A percentile compares a stretch with the other conserved stretches of the same genome.
These are phyloP conservation scores for Backusella parvicylindrica DNA, from an alignment of 192 early-diverging fungal genomes.

Conservation along the genomic window DNA sequence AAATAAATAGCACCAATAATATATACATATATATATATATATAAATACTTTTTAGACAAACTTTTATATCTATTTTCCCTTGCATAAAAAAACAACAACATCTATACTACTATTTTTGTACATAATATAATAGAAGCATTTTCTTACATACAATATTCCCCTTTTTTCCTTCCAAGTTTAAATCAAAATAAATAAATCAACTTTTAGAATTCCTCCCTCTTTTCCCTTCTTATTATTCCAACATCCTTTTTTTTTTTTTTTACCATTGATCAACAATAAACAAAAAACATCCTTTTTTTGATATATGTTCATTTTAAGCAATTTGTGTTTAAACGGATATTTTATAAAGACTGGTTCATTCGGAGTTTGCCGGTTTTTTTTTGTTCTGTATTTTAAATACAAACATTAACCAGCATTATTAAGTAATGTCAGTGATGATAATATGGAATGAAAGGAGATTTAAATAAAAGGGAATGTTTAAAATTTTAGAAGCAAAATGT, in stretches of 20 bases:
- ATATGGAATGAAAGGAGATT: not conserved
- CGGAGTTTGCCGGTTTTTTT: not conserved
- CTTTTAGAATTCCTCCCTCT: not conserved
- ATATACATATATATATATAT: not conserved
- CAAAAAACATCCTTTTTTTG: not conserved
- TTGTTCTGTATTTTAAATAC: not conserved
- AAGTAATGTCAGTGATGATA: not conserved
- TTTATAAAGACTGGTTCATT: not conserved
- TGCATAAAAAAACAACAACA: not conserved
- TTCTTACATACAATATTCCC: not conserved
- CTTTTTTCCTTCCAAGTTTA: not conserved
- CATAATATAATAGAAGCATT: not conserved
- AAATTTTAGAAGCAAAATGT: not conserved
- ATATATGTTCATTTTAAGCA: not conserved
- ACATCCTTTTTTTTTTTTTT: not conserved
- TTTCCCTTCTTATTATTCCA: not conserved
- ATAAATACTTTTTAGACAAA: not conserved
- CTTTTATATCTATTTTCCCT: not conserved
- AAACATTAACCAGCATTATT: not conserved
- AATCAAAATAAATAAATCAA: conserved; percentile 2
- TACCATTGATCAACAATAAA: not conserved
- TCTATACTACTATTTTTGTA: not conserved
- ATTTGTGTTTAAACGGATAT: not conserved
- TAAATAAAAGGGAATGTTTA: not conserved
- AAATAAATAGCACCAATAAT: not conserved